Base-by-base conservation (phyloP, 2,329 filamentous ascomycete genomes). In the Metarhizium rileyi region DNA sequence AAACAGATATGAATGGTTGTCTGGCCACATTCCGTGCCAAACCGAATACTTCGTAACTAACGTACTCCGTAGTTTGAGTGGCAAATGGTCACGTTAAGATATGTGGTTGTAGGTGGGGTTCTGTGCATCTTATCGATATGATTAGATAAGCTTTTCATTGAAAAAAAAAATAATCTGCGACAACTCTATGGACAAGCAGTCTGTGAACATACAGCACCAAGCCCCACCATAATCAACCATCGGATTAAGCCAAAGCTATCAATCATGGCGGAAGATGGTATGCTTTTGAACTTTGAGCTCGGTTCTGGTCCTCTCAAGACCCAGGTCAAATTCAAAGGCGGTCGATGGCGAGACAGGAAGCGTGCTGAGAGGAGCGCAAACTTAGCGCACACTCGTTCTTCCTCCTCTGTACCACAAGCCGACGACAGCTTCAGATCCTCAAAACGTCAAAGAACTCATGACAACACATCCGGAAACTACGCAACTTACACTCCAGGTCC, bases 221-320 rank as follows among this genome's bases (percentile, higher is more conserved):
- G 42, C 54, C 51, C 51, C 50, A 51, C 48, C 47, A 45, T 36
- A 27, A 10, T 36, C 47, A 30, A 35, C 42, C 23, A 42, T 36
- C 38, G 42, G 20, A 42, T 22, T 47, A 28, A 35, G 12, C 12
- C 38, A 20, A 38, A 42, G 16, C 8, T 18, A 20, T 26, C 41
- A 36, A 55, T 42, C 53, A 96, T 97, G 90, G 87, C 87, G 47
- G 90, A 97, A 73, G 87, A 95, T 82, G 90, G 90, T 58, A 86
- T 98, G 81, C 78, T 96, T 50, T 74, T 97, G 63, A 97, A 97
- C 61, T 96, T 97, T 65, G 83, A 89, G 59, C 73, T 95, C 50
- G 78, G 80, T 26, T 82, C 87, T 53, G 77, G 73, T 18, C 77
- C 85, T 12, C 65, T 87, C 48, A 76, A 83, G 52, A 73, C 77